A percentile compares a stretch with the other conserved stretches of the same genome.
Evolutionary conservation across 352 stramenopile genomes (phyloP).

Genomic region (Globisporangium paroecandrum): DNA sequence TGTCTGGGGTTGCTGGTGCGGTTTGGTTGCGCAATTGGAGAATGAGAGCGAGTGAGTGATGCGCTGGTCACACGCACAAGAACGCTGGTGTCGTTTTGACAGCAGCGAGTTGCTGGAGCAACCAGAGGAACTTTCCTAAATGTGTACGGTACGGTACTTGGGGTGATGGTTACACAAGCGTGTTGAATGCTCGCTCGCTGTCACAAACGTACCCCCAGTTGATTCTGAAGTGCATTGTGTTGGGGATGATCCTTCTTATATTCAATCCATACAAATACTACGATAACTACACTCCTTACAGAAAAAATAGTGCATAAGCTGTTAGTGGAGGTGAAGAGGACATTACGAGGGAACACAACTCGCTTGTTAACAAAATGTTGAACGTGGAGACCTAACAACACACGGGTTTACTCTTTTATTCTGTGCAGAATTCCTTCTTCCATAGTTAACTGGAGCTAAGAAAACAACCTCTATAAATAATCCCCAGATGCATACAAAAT

Average conservation of each 20-base stretch:
- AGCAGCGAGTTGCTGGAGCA: background rate
- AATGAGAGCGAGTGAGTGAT: background rate
- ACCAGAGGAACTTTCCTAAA: constrained; percentile 2
- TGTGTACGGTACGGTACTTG: background rate
- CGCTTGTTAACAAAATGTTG: background rate
- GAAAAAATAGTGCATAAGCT: background rate
- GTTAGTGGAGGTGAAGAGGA: background rate
- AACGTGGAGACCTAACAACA: no score
- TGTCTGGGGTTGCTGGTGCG: background rate
- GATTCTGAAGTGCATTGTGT: background rate
- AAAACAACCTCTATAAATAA: background rate
- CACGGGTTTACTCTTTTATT: background rate
- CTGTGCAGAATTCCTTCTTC: background rate
- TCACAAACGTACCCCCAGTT: no score
- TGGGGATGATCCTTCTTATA: background rate
- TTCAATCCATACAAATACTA: background rate
- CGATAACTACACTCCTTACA: background rate
- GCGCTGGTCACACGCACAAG: background rate
- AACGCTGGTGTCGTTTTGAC: background rate
- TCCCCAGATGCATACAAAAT: background rate
- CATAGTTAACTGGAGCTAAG: background rate
- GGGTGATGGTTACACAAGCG: background rate
- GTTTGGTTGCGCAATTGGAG: background rate
- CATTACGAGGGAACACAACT: background rate
- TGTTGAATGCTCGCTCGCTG: background rate